These are phyloP conservation scores for Fusarium sterilihyphosum DNA, from an alignment of 2,329 filamentous ascomycete species.

Conservation along the genomic window DNA sequence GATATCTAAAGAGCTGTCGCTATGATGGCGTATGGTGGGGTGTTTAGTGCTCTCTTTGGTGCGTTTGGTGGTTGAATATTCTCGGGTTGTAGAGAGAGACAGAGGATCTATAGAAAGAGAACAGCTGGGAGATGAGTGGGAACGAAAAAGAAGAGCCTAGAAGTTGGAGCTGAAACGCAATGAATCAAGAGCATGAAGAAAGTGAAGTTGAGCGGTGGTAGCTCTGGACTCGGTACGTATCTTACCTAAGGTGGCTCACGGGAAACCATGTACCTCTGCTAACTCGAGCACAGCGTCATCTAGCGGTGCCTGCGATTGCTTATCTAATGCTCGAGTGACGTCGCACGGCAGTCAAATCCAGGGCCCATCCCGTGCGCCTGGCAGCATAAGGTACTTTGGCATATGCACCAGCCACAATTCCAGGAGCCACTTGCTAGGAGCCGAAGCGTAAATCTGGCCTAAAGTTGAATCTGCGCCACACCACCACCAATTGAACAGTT, in stretches of 20 bases:
- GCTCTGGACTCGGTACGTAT: constrained; percentile 23
- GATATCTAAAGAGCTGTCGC: constrained; percentile 8
- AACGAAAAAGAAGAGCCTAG: constrained; percentile 11
- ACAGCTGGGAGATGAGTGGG: background rate
- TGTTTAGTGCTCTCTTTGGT: constrained; percentile 4
- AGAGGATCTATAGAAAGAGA: background rate
- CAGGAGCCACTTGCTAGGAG: constrained; percentile 8
- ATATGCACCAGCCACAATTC: constrained; percentile 13
- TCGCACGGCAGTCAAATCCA: constrained; percentile 23
- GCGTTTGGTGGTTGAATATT: background rate
- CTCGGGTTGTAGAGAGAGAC: background rate
- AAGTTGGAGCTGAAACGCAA: constrained; percentile 29
- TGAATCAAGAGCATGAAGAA: constrained; percentile 28
- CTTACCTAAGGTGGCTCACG: constrained; percentile 7
- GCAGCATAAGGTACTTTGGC: background rate
- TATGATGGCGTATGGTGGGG: constrained; percentile 22
- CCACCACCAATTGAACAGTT: constrained; percentile 22
- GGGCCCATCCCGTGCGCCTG: background rate
- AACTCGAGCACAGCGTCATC: constrained; percentile 42
- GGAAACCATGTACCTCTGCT: background rate
- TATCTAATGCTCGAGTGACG: constrained; percentile 34
- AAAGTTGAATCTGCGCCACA: constrained; percentile 35
- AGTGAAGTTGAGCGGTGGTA: constrained; percentile 3
- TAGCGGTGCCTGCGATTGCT: constrained; percentile 40
- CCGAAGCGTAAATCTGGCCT: constrained; percentile 33